Base-by-base conservation (phyloP, 2,329 filamentous ascomycete species). In the Aspergillus sp. region DNA sequence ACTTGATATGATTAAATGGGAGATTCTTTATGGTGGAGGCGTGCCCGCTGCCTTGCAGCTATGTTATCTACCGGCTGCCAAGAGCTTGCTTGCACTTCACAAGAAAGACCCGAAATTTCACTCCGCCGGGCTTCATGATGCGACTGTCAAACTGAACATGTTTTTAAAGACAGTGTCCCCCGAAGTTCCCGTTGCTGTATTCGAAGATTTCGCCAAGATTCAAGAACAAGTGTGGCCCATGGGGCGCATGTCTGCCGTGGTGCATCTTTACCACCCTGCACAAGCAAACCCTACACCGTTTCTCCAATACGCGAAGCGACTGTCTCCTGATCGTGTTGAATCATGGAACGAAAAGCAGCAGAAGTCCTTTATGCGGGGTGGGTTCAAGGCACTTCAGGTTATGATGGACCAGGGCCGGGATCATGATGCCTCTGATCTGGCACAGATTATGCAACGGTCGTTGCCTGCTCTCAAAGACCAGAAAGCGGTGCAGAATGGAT, bases 231-330 rank as follows among this genome's bases (percentile, higher is more conserved):
- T 29, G 26, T 29, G 26, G 26, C 26, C 26, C 26, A 9, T 29
- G 26, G 7, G 3, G 26, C 26, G 26, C 26, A 9, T 2, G 26
- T 5, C 26, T 29, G 26, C 7, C 7, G 26, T 29, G 10, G 64
- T 77, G 29, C 66, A 66, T 7, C 63, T 80, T 50, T 76, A 75
- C 47, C 76, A 79, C 59, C 78, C 78, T 2, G 69, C 67, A 6
- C 54, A 69, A 22, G 77, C 77, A 9, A 68, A 73, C 45, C 61
- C 72, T 3, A 56, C 58, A 7, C 71, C 69, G 6, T 69, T 77
- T 39, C 57, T 77, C n/a, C 52, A 65, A 12, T 71, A 71, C 55
- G 63, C 71, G 42, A 66, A 68, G 49, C 55, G 32, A 5, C 46
- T 71, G 18, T 65, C 70, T 24, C 60, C 65, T 7, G 55, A 55